Evolutionary conservation across 768 basidiomycete genomes (phyloP).

Genomic region (Tulasnella sp.): DNA sequence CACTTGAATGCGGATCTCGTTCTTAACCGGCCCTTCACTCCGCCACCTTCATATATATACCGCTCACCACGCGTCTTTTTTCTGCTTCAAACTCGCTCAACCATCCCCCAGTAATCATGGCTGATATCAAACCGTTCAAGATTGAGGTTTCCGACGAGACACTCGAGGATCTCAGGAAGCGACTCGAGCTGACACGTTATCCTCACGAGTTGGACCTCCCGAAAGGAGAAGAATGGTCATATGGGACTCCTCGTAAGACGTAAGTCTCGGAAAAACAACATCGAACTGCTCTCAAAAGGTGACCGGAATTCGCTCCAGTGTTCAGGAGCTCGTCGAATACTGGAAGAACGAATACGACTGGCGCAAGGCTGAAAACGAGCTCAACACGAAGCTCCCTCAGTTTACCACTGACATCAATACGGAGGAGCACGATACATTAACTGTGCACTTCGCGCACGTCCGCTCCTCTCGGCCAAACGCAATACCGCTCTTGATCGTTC

Average conservation of each 20-base stretch:
- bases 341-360: slow-evolving; percentile 15
- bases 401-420: slow-evolving; percentile 9
- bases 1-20: background rate
- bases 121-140: slow-evolving; percentile 12
- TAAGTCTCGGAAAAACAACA: background rate
- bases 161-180: slow-evolving; percentile 6
- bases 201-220: slow-evolving; percentile 13
- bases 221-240: slow-evolving; percentile 13
- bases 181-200: slow-evolving; percentile 8
- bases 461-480: slow-evolving; percentile 10
- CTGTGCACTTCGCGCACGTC: slow-evolving; percentile 13
- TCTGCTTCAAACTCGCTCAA: background rate
- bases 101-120: background rate
- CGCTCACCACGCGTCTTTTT: background rate
- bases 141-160: slow-evolving; percentile 9
- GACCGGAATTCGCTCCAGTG: background rate
- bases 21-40: background rate
- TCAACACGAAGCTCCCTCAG: slow-evolving; percentile 16
- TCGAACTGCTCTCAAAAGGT: background rate
- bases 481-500: slow-evolving; percentile 12
- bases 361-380: background rate
- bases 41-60: background rate
- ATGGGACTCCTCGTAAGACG: slow-evolving; percentile 15
- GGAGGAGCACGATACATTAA: slow-evolving; percentile 1
- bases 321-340: slow-evolving; percentile 17